A percentile compares a stretch with the other conserved stretches of the same genome.
Evolutionary conservation across 176 grass and related monocot genomes (phyloP).

Genomic region (Oryza australiensis): DNA sequence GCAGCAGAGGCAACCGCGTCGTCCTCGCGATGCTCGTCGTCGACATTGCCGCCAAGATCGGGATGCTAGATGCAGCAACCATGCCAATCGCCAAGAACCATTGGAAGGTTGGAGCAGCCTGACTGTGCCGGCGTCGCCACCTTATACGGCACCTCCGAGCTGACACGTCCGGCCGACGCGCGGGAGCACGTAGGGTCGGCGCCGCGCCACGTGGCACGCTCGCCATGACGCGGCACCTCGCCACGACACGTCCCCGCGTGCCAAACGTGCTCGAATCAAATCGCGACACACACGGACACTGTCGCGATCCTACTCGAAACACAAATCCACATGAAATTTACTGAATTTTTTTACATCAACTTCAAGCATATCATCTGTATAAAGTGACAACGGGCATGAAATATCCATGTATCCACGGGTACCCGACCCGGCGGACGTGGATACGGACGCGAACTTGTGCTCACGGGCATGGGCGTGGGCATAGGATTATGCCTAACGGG

Average conservation of each 20-base stretch:
- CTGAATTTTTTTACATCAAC: not conserved
- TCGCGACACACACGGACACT: not conserved
- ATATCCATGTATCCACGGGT: no score
- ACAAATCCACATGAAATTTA: not conserved
- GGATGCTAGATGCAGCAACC: not conserved
- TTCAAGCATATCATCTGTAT: no score
- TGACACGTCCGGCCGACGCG: conserved; percentile 11
- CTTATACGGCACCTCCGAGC: not conserved
- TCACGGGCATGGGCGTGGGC: no score
- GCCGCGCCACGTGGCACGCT: not conserved
- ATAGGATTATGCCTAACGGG: no score
- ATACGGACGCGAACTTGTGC: no score
- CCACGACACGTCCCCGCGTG: not conserved
- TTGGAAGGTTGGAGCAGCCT: not conserved
- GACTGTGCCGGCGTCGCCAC: not conserved
- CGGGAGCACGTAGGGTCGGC: not conserved
- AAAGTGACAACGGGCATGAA: no score
- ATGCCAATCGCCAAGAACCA: not conserved
- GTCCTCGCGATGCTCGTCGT: conserved; percentile 13
- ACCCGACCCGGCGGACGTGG: no score
- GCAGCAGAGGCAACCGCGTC: conserved; percentile 11
- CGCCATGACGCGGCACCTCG: not conserved
- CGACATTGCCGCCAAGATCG: conserved; percentile 9
- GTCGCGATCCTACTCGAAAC: not conserved
- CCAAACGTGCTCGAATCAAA: not conserved